Evolutionary conservation across 495 filamentous ascomycete species (phyloP), one percentile per base, ranked within the genome.

Genomic region (Pyrenula aspistea): DNA sequence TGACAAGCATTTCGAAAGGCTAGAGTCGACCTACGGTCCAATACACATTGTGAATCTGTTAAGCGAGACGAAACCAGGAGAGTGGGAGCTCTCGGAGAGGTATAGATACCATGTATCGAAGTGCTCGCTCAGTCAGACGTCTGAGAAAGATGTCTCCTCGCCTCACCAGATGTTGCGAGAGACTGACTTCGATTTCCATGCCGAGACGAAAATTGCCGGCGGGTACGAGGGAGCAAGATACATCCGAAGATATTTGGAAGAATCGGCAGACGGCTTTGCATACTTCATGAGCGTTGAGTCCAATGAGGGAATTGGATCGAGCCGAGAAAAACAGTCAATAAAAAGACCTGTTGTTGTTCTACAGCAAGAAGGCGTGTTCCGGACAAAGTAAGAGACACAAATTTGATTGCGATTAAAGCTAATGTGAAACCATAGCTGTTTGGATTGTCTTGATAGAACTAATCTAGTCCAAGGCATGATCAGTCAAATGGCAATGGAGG

Each of bases 391-490:
- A 42, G 31, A 8, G 31, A 15, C 31, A 42, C 15, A 15, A 42
- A 42, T 8, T 8, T 42, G 31, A n/a, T 42, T 42, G 15, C 15
- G 31, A 8, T 4, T 15, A 42, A 42, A 42, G 31, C 31, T 42
- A 42, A 42, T 15, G 15, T 42, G 31, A 8, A 8, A 4, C 4
- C 15, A 4, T 42, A 42, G 31, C 61, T 98, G 93, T 65, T 74
- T 98, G 22, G 93, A 98, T 67, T 98, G 93, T 67, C 77, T 98
- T 22, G 93, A 98, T 67, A 82, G 93, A 53, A 98, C 93, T 11
- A 98, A 98, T 68, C 77, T 97, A 23, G 88, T 98, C 20, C 93
- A 98, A 68, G 96, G 90, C 0, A 90, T 96, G 57, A 84, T 98
- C 62, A 94, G 89, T 52, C 84, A 85, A 58, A 89, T 96, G 88